Evolutionary conservation across 164 flowering plant species (phyloP).

Genomic region (Piper betle): DNA sequence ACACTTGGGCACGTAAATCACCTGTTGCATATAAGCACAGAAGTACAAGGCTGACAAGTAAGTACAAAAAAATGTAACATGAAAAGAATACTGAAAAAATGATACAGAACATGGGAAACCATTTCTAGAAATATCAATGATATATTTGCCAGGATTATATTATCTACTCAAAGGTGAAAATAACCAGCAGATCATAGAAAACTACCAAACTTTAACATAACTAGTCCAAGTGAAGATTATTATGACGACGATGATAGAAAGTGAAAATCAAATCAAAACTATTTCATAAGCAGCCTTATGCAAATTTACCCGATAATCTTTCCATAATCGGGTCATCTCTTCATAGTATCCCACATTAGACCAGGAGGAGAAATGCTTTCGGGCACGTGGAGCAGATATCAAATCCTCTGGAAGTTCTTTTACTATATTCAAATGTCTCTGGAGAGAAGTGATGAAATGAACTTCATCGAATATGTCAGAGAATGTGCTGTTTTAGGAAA

Average conservation of each 20-base stretch:
- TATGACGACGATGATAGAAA: no score
- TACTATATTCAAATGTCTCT: conserved; percentile 57
- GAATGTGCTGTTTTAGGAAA: conserved; percentile 33
- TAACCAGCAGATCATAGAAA: no score
- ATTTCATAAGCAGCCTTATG: not conserved
- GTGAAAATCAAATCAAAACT: no score
- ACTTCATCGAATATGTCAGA: conserved; percentile 79
- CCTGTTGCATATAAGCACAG: conserved; percentile 24
- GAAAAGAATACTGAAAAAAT: not conserved
- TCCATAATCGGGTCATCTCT: conserved; percentile 64
- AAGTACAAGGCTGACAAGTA: conserved; percentile 1
- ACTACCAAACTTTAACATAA: no score
- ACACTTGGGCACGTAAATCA: conserved; percentile 85
- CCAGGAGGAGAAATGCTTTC: conserved; percentile 93
- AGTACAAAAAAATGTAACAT: not conserved
- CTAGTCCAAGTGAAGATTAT: no score
- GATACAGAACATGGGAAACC: not conserved
- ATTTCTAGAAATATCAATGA: no score
- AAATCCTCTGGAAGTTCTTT: conserved; percentile 80
- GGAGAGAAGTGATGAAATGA: conserved; percentile 64
- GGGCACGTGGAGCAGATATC: conserved; percentile 57
- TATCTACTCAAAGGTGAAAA: no score
- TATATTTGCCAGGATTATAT: no score
- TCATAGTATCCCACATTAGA: conserved; percentile 64
- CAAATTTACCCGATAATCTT: conserved; percentile 48